These are phyloP conservation scores for Sugiyamaella floridensis DNA, from an alignment of 805 yeast species.

Conservation along the genomic window DNA sequence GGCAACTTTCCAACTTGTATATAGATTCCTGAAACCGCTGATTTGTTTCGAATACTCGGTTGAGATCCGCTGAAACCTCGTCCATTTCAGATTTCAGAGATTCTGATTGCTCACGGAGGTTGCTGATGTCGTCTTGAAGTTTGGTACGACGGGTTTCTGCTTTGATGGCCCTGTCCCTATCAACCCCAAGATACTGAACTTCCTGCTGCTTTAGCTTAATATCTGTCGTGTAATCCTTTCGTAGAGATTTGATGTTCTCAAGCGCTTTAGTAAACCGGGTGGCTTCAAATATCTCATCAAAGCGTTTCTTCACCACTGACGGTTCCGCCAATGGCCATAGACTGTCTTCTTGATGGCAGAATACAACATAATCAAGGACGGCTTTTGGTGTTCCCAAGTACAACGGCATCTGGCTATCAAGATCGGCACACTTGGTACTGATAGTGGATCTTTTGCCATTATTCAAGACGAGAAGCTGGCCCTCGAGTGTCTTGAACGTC, in stretches of 20 bases:
- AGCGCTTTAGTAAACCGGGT: slow-evolving; percentile 85
- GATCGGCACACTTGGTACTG: slow-evolving; percentile 74
- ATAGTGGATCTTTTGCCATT: slow-evolving; percentile 64
- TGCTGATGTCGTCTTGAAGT: slow-evolving; percentile 39
- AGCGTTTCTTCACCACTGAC: slow-evolving; percentile 75
- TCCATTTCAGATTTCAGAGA: slow-evolving; percentile 45
- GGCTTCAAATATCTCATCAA: slow-evolving; percentile 96
- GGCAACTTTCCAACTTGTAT: slow-evolving; percentile 53
- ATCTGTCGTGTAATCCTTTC: slow-evolving; percentile 71
- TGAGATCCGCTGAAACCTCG: slow-evolving; percentile 50
- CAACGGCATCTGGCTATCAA: slow-evolving; percentile 74
- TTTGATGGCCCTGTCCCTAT: slow-evolving; percentile 62
- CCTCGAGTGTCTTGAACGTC: slow-evolving; percentile 89
- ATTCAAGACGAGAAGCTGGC: slow-evolving; percentile 62
- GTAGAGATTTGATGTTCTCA: slow-evolving; percentile 65
- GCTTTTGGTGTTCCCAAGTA: slow-evolving; percentile 85
- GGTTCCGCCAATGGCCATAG: slow-evolving; percentile 93
- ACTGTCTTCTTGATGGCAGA: slow-evolving; percentile 96
- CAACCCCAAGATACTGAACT: slow-evolving; percentile 68
- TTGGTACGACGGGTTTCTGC: slow-evolving; percentile 43
- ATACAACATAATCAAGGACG: slow-evolving; percentile 82
- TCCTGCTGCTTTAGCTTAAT: slow-evolving; percentile 70
- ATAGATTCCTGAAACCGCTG: slow-evolving; percentile 74
- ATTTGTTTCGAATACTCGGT: slow-evolving; percentile 60
- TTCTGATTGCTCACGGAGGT: slow-evolving; percentile 43